A percentile compares a stretch with the other conserved stretches of the same genome.
Conservation (phyloP, 176 grass and related monocot genomes). For the Cenchrus fungigraminus region DNA sequence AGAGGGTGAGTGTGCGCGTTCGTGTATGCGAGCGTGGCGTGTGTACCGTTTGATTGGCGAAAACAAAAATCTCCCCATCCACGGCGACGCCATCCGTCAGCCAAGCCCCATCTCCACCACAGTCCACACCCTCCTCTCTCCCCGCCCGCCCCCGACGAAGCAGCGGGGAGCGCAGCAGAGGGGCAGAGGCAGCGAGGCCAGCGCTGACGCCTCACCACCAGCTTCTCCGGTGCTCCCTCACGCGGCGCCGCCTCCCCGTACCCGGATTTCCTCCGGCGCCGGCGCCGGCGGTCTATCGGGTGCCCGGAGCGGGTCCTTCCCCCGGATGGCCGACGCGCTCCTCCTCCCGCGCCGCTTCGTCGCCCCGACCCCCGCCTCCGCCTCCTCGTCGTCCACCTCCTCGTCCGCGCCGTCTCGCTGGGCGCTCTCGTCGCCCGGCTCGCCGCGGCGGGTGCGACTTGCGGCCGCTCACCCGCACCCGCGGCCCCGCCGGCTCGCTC, state of each 20-base stretch:
- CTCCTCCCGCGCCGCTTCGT: conserved; percentile 49
- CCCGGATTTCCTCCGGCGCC: conserved; percentile 35
- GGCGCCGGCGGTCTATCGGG: conserved; percentile 36
- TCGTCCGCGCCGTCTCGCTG: conserved; percentile 23
- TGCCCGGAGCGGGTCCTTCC: neutral
- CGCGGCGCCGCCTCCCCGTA: neutral
- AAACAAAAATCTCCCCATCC: conserved; percentile 5
- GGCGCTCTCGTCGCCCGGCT: conserved; percentile 10
- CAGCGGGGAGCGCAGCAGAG: neutral
- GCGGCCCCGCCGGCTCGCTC: conserved; percentile 37
- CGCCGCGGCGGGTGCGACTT: conserved; percentile 25
- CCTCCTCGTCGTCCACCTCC: conserved; percentile 28
- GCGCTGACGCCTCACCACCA: neutral
- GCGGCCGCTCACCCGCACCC: neutral
- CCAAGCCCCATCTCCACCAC: conserved; percentile 35
- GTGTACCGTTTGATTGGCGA: too few relatives aligned
- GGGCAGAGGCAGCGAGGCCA: neutral
- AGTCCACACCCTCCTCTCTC: neutral
- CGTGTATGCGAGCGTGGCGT: too few relatives aligned
- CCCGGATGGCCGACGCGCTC: conserved; percentile 65
- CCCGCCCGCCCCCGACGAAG: neutral
- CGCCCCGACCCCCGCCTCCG: conserved; percentile 8
- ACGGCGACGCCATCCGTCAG: conserved; percentile 13
- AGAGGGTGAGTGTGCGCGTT: too few relatives aligned
- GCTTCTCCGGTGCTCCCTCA: neutral